Evolutionary conservation across 2,329 filamentous ascomycete genomes (phyloP).

Genomic region (Scedosporium dehoogii): DNA sequence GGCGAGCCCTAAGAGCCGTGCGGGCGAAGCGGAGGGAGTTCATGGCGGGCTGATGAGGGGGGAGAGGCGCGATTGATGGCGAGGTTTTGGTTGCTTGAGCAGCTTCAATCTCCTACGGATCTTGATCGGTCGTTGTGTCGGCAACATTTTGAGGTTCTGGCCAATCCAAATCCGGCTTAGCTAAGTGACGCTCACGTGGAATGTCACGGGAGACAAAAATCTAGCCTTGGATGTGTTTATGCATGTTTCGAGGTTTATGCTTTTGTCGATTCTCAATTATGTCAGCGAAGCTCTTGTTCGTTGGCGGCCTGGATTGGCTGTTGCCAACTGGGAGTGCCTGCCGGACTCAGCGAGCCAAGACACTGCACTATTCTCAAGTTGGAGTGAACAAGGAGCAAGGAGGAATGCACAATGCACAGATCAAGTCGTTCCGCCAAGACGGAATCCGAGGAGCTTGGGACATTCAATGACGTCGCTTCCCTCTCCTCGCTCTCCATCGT

Average conservation of each 20-base stretch:
- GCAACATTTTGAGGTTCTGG: conserved; percentile 6
- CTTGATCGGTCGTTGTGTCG: conserved; percentile 7
- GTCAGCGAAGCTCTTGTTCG: no score
- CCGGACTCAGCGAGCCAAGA: no score
- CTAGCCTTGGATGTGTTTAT: not conserved
- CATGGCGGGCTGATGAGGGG: conserved; percentile 50
- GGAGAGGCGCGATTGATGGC: not conserved
- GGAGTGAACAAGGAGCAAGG: not conserved
- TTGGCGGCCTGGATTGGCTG: no score
- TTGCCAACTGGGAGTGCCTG: no score
- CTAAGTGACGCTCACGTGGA: not conserved
- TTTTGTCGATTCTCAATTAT: not conserved
- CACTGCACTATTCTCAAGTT: no score
- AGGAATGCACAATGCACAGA: not conserved
- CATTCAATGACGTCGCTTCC: no score
- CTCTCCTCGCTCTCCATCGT: no score
- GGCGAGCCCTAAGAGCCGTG: conserved; percentile 74
- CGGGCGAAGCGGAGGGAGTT: conserved; percentile 90
- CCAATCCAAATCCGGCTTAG: conserved; percentile 2
- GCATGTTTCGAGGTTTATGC: not conserved
- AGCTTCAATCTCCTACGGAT: not conserved
- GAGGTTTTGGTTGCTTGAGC: not conserved
- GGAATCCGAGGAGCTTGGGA: not conserved
- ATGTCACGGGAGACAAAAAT: not conserved
- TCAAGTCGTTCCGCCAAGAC: not conserved